Base-by-base conservation (phyloP, 495 filamentous ascomycete genomes). In the Ascodesmis nigricans region DNA sequence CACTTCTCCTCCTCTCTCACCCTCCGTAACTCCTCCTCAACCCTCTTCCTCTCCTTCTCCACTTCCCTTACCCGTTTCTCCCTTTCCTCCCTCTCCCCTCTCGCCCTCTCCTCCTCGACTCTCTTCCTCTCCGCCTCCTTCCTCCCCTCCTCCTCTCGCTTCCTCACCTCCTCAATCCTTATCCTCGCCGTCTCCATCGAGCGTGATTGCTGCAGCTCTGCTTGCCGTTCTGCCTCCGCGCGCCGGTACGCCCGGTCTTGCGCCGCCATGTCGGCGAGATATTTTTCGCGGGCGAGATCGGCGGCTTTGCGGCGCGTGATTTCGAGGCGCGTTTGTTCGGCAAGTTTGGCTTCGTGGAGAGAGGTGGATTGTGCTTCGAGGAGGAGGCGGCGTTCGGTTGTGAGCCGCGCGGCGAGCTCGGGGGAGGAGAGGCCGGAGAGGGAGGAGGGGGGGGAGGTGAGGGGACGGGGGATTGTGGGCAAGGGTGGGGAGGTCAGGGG, bases 91-190 rank as follows among this genome's bases (percentile, higher is more conserved):
- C 23, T 25, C 23, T 25, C 11, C 6, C 23, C 23, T 6, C 23
- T 25, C 23, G 23, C 23, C 6, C 6, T 6, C 6, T 25, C 11
- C 6, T 25, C 6, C 23, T 25, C 11, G 17, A 43, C 42, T 21
- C 25, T 3, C 23, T 43, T 45, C 29, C 33, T 25, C 17, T 42
- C 32, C 11, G 33, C 21, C 17, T 30, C 38, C 6, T 15, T 31
- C 19, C 30, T 38, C 28, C 33, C 43, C 20, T 46, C 44, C 16
- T 44, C 24, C 33, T 47, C 44, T 17, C 7, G 33, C 29, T 47
- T 42, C 21, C 21, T 5, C 21, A 28, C 33, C 22, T 37, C 6
- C 17, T 47, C 31, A 10, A 10, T 4, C 27, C 40, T 38, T 28
- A 41, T 33, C 10, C 21, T 32, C 20, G 39, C 43, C 27, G 35